phyloP scores from a whole-genome alignment of 2,329 filamentous ascomycete genomes.

The Colletotrichum abscissum region DNA sequence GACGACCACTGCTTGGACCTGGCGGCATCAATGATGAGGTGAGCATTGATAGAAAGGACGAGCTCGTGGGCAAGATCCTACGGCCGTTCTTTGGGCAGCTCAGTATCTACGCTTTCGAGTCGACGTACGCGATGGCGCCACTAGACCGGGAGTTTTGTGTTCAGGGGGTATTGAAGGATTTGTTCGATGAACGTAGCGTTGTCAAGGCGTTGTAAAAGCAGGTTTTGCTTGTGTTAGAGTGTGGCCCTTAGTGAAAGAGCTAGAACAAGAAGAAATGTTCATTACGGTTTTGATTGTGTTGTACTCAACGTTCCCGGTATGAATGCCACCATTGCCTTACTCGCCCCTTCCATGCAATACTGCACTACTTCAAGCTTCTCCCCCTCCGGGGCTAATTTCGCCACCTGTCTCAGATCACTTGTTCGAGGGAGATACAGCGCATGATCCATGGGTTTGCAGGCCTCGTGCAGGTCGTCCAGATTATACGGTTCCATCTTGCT shows the following conservation, averaged over 20 bases:
- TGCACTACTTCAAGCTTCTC: conserved; percentile 81
- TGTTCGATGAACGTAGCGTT: conserved; percentile 83
- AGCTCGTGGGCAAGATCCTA: conserved; percentile 81
- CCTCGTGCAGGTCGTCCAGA: conserved; percentile 69
- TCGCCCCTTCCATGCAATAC: conserved; percentile 91
- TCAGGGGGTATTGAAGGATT: conserved; percentile 73
- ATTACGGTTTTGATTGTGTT: neutral
- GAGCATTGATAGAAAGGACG: conserved; percentile 69
- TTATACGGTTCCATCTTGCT: conserved; percentile 90
- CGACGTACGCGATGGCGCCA: conserved; percentile 84
- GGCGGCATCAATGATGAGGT: conserved; percentile 68
- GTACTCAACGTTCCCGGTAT: conserved; percentile 53
- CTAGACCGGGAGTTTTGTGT: conserved; percentile 75
- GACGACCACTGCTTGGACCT: conserved; percentile 61
- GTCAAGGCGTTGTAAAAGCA: conserved; percentile 64
- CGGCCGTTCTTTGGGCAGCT: conserved; percentile 91
- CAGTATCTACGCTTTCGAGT: conserved; percentile 94
- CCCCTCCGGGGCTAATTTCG: conserved; percentile 61
- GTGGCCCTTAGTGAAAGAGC: neutral
- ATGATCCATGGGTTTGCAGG: conserved; percentile 69
- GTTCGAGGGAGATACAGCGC: conserved; percentile 89
- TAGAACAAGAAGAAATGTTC: neutral
- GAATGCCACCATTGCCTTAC: conserved; percentile 81
- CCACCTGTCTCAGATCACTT: conserved; percentile 84
- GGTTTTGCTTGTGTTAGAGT: conserved; percentile 3